These are phyloP conservation scores for Tylopilus sp. DNA, from an alignment of 768 basidiomycete species.

Conservation along the genomic window DNA sequence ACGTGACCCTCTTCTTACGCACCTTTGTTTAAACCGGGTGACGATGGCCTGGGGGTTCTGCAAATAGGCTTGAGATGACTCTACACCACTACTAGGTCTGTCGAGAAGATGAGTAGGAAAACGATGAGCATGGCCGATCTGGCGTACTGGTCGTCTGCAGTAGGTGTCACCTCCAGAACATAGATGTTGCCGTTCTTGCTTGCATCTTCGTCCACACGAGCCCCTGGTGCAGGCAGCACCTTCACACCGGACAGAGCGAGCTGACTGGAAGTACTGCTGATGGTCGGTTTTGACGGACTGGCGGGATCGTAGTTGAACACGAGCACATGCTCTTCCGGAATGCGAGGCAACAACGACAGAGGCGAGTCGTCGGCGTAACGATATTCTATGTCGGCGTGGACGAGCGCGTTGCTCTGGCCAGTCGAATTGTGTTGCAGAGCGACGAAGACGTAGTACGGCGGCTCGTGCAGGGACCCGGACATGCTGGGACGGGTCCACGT, in stretches of 20 bases:
- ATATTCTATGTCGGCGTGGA: constrained; percentile 75
- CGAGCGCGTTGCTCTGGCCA: constrained; percentile 35
- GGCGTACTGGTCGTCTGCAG: constrained; percentile 43
- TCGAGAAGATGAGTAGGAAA: background rate
- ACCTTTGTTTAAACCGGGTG: constrained; percentile 70
- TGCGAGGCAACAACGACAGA: constrained; percentile 55
- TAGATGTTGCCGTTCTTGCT: constrained; percentile 67
- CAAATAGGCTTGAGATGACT: constrained; percentile 27
- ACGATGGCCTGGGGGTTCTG: constrained; percentile 49
- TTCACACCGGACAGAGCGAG: constrained; percentile 56
- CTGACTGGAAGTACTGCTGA: constrained; percentile 48
- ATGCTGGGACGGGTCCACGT: constrained; percentile 3
- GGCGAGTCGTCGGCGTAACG: constrained; percentile 80
- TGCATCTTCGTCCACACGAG: constrained; percentile 48
- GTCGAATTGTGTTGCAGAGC: constrained; percentile 37
- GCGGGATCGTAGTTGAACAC: constrained; percentile 67
- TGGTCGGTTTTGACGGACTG: constrained; percentile 37
- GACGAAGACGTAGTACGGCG: constrained; percentile 68
- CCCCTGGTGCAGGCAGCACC: constrained; percentile 71
- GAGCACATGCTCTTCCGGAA: constrained; percentile 66
- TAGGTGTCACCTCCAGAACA: constrained; percentile 61
- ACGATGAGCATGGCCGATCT: background rate
- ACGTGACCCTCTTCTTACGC: background rate
- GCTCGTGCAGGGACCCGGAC: constrained; percentile 24
- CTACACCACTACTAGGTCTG: constrained; percentile 14